Evolutionary conservation across 192 early-diverging fungal genomes (phyloP).

Genomic region (Rhizophlyctis rosea): DNA sequence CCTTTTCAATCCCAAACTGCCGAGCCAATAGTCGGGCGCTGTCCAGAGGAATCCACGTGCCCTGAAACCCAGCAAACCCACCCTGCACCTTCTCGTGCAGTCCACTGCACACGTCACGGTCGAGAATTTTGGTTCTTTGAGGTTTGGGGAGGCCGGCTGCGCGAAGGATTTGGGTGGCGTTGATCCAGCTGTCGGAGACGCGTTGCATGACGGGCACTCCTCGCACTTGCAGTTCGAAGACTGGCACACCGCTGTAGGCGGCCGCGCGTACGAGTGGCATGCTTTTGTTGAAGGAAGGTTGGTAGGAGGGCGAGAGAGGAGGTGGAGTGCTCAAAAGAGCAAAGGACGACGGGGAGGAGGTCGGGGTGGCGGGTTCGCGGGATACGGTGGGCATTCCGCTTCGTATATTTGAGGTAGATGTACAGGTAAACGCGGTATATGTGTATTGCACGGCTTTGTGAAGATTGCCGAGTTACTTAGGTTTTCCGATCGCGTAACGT

Average conservation of each 20-base stretch:
- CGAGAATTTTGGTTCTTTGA: conserved; percentile 89
- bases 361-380: too few relatives aligned
- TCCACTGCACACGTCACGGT: conserved; percentile 84
- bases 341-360: too few relatives aligned
- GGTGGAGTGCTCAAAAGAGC: too few relatives aligned
- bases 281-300: too few relatives aligned
- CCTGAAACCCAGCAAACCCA: conserved; percentile 66
- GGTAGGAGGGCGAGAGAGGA: too few relatives aligned
- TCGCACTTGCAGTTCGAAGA: conserved; percentile 82
- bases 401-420: too few relatives aligned
- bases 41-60: conserved; percentile 41
- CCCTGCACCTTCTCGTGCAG: conserved; percentile 96
- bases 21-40: conserved; percentile 23
- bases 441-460: too few relatives aligned
- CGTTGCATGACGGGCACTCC: conserved; percentile 79
- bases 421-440: too few relatives aligned
- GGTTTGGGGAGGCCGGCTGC: conserved; percentile 94
- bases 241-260: conserved; percentile 43
- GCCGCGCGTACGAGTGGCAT: conserved; percentile 24
- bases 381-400: too few relatives aligned
- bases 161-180: conserved; percentile 97
- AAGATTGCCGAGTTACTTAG: too few relatives aligned
- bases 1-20: conserved; percentile 22
- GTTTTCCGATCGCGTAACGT: too few relatives aligned
- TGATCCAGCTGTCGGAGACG: conserved; percentile 82